Evolutionary conservation across 129 eudicot genomes (phyloP).

Genomic region (Ambrosia artemisiifolia): DNA sequence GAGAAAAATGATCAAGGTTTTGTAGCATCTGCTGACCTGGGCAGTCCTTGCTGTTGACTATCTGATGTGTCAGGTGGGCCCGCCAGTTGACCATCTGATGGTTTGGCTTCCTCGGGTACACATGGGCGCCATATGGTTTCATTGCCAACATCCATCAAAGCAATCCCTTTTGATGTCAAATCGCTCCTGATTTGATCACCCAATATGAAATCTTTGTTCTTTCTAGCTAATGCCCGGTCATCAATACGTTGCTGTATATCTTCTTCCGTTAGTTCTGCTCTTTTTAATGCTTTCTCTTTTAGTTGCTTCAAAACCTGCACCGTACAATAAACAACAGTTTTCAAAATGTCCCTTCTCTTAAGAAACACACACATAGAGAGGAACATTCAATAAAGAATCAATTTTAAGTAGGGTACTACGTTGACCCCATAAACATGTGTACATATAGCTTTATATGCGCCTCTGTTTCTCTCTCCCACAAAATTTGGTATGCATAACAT

Average conservation of each 20-base stretch:
- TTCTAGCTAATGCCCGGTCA: conserved; percentile 62
- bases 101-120: conserved; percentile 32
- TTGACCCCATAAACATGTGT: not conserved
- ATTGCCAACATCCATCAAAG: conserved; percentile 71
- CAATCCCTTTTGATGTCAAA: conserved; percentile 64
- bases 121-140: conserved; percentile 87
- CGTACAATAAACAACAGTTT: not conserved
- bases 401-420: not conserved
- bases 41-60: not conserved
- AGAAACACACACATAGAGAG: too few species aligned
- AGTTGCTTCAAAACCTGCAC: conserved; percentile 66
- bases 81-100: conserved; percentile 12
- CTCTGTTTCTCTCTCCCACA: too few species aligned
- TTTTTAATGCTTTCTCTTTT: conserved; percentile 68
- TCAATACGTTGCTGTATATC: conserved; percentile 44
- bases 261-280: conserved; percentile 68
- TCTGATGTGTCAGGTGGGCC: conserved; percentile 10
- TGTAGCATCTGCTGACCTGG: conserved; percentile 1
- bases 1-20: not conserved
- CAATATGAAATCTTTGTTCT: conserved; percentile 49
- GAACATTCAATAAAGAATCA: not conserved
- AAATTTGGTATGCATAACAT: too few species aligned
- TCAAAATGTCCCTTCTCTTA: not conserved
- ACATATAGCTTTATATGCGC: not conserved
- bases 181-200: conserved; percentile 73